Evolutionary conservation across 257 asterid species (phyloP).

Genomic region (Plectranthus barbatus): DNA sequence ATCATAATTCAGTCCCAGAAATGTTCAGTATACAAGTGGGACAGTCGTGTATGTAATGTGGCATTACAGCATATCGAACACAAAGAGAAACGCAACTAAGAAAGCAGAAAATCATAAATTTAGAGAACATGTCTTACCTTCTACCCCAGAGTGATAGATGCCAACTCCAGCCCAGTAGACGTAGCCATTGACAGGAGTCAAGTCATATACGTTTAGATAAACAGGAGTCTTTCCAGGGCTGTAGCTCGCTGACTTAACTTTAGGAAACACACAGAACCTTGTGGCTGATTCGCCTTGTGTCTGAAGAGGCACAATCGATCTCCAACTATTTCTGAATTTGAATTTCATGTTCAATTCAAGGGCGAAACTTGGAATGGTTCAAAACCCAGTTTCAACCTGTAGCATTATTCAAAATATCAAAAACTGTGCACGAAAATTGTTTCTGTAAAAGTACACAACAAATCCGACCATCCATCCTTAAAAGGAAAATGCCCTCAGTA

Average conservation of each 20-base stretch:
- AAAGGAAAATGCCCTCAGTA: not conserved
- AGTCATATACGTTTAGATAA: conserved; percentile 76
- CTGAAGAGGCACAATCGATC: conserved; percentile 48
- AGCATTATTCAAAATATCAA: conserved; percentile 9
- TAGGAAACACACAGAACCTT: conserved; percentile 49
- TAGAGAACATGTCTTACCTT: conserved; percentile 44
- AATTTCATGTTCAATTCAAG: conserved; percentile 37
- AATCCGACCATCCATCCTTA: too few relatives aligned
- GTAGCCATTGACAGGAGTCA: conserved; percentile 64
- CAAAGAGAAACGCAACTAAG: not conserved
- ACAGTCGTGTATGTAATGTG: too few relatives aligned
- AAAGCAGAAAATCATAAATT: not conserved
- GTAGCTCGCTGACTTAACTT: conserved; percentile 33
- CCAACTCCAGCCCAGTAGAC: conserved; percentile 91
- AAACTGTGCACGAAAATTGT: not conserved
- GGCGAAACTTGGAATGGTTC: conserved; percentile 31
- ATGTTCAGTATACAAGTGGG: too few relatives aligned
- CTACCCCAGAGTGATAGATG: conserved; percentile 84
- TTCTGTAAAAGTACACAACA: not conserved
- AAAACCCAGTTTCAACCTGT: conserved; percentile 37
- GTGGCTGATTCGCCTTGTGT: conserved; percentile 34
- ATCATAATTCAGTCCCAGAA: too few relatives aligned
- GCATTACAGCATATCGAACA: too few relatives aligned
- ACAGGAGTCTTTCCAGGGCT: conserved; percentile 47
- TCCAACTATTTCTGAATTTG: conserved; percentile 37